Percentiles rank a stretch among this genome's conserved stretches.
phyloP scores from a whole-genome alignment of 1,284 basidiomycete species.

The Cutaneotrichosporon dermatis region DNA sequence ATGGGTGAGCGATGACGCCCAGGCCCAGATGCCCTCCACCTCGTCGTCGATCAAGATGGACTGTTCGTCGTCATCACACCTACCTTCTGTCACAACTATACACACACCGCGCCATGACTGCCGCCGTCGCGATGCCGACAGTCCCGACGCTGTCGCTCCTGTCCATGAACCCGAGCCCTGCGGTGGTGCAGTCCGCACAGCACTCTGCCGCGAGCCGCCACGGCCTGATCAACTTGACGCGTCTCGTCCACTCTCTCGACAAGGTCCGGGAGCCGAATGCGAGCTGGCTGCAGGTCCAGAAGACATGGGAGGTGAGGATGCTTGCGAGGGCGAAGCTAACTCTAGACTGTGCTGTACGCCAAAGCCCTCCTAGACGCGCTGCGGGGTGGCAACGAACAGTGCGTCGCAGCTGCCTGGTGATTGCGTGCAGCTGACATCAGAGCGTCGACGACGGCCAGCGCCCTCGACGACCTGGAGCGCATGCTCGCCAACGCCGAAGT shows the following conservation, averaged over 20 bases:
- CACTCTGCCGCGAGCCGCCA: conserved; percentile 33
- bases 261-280: conserved; percentile 4
- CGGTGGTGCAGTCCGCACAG: conserved; percentile 27
- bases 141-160: conserved; percentile 18
- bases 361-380: conserved; percentile 32
- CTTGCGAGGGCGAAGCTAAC: neutral
- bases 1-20: neutral
- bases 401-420: conserved; percentile 17
- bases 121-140: neutral
- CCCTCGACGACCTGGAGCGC: conserved; percentile 19
- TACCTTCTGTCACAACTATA: too few species aligned
- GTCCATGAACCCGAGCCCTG: conserved; percentile 27
- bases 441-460: conserved; percentile 21
- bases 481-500: conserved; percentile 21
- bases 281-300: conserved; percentile 36
- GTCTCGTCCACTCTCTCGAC: conserved; percentile 39
- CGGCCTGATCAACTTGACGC: conserved; percentile 43
- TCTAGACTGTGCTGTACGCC: conserved; percentile 40
- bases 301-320: conserved; percentile 39
- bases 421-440: conserved; percentile 23
- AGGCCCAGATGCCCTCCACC: neutral
- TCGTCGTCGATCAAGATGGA: neutral
- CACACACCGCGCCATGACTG: neutral
- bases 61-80: too few species aligned
- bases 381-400: conserved; percentile 37